Conservation (phyloP, 129 eudicot species). For the Ambrosia artemisiifolia region DNA sequence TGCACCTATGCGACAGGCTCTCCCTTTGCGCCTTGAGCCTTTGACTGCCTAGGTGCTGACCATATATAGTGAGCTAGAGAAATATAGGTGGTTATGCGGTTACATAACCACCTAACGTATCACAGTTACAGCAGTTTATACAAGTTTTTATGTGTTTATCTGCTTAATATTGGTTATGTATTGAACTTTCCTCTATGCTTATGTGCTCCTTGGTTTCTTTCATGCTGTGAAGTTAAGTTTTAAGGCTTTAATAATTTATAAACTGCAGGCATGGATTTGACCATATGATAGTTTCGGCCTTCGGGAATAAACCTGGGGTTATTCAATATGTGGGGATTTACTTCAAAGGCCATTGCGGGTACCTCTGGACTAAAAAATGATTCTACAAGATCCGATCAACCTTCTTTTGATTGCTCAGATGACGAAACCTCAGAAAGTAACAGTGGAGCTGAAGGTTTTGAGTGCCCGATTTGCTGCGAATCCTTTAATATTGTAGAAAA, state of each 20-base stretch:
- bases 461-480: not conserved
- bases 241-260: not conserved
- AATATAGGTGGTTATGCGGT: not conserved
- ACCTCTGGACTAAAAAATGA: not conserved
- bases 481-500: no score
- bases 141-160: not conserved
- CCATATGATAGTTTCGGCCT: not conserved
- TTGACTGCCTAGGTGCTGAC: not conserved
- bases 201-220: not conserved
- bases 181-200: not conserved
- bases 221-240: not conserved
- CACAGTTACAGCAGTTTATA: not conserved
- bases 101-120: not conserved
- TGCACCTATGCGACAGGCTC: no score
- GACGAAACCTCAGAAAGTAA: conserved; percentile 5
- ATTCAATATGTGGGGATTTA: conserved; percentile 7
- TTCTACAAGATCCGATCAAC: not conserved
- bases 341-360: not conserved
- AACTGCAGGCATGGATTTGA: not conserved
- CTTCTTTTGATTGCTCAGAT: conserved; percentile 7
- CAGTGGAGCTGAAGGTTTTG: not conserved
- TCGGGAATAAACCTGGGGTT: not conserved
- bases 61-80: not conserved
- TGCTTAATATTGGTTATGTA: not conserved
- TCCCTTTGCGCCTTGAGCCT: no score